Conservation (phyloP, 2,329 filamentous ascomycete species). For the Pseudofabraea citricarpa region DNA sequence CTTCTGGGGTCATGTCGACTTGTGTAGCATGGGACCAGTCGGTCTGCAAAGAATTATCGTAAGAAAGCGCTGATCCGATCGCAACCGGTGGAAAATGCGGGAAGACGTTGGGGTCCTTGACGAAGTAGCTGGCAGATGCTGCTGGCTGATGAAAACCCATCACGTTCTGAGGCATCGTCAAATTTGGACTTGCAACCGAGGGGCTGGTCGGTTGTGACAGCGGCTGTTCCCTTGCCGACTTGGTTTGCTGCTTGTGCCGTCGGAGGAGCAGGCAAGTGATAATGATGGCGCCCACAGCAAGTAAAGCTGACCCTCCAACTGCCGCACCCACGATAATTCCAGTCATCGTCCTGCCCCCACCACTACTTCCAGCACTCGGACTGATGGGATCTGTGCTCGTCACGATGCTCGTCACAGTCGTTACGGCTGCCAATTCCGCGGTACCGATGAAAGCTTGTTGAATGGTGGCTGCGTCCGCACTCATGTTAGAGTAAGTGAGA, state of each 20-base stretch:
- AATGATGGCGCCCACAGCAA: background rate
- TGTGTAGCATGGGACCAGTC: background rate
- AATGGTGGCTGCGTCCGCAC: constrained; percentile 3
- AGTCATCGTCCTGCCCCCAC: too few species aligned
- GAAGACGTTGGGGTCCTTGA: background rate
- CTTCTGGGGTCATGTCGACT: background rate
- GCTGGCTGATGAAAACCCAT: background rate
- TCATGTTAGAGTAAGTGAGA: constrained; percentile 4
- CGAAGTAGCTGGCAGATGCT: background rate
- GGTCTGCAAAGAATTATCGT: background rate
- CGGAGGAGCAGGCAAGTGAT: background rate
- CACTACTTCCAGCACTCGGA: background rate
- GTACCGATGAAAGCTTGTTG: constrained; percentile 8
- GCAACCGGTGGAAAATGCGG: background rate
- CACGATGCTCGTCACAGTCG: background rate
- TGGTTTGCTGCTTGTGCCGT: background rate
- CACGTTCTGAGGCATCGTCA: background rate
- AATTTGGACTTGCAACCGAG: background rate
- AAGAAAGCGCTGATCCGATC: background rate
- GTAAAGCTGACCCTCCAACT: background rate
- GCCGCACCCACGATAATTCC: background rate
- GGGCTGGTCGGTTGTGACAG: background rate
- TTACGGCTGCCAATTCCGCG: background rate
- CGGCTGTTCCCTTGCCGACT: background rate
- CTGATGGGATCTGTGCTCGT: background rate